Percentiles rank a stretch among this genome's conserved stretches.
phyloP scores from a whole-genome alignment of 345 rosid species.

The Salix brachista region DNA sequence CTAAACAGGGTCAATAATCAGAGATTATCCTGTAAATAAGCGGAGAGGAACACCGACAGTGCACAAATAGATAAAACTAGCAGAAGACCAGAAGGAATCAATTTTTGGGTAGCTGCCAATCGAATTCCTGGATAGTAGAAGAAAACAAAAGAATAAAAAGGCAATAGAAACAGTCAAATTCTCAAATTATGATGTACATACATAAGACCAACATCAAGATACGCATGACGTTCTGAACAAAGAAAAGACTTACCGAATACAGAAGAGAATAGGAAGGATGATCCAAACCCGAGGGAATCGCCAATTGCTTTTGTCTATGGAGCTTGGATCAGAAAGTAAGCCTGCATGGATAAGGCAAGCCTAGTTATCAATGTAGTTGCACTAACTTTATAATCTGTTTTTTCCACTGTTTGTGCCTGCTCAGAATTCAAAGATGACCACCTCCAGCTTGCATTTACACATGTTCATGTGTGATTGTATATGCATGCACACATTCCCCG shows the following conservation, averaged over 20 bases:
- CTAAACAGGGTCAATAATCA: conserved; percentile 10
- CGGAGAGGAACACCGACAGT: conserved; percentile 49
- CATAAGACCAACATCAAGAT: not conserved
- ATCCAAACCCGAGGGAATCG: conserved; percentile 73
- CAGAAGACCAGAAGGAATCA: conserved; percentile 61
- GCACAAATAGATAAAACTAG: conserved; percentile 58
- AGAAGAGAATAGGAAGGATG: conserved; percentile 66
- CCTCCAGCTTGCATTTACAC: not conserved
- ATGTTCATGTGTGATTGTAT: not conserved
- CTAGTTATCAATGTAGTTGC: not conserved
- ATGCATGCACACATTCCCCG: not conserved
- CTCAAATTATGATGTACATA: not conserved
- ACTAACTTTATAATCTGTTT: not conserved
- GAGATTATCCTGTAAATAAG: conserved; percentile 47
- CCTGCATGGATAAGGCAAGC: conserved; percentile 31
- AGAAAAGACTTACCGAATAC: conserved; percentile 52
- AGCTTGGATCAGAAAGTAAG: conserved; percentile 60
- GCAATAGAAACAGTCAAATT: not conserved
- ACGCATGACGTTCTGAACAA: not conserved
- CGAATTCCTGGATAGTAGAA: conserved; percentile 51
- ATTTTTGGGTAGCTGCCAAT: conserved; percentile 60
- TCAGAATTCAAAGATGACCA: not conserved
- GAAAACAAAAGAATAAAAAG: not conserved
- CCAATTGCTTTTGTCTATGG: conserved; percentile 66
- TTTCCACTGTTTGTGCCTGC: not conserved